A percentile compares a stretch with the other conserved stretches of the same genome.
Conservation (phyloP, 768 basidiomycete genomes). For the Amanita polypyramis region DNA sequence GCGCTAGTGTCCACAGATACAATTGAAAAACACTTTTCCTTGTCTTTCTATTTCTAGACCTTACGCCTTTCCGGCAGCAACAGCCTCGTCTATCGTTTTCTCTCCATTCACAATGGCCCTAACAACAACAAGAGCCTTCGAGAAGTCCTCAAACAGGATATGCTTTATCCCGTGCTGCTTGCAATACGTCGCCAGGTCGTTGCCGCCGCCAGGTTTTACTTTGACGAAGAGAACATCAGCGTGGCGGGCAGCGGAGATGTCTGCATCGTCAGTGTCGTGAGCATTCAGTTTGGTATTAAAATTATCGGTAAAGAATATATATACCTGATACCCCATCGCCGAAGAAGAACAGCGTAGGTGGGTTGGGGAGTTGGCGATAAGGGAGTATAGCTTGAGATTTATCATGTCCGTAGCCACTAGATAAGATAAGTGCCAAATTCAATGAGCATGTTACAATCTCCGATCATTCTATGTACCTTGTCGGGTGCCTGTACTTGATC, state of each 20-base stretch:
- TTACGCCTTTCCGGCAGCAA: constrained; percentile 9
- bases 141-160: constrained; percentile 67
- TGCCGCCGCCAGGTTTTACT: constrained; percentile 63
- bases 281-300: not conserved
- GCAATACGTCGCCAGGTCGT: constrained; percentile 83
- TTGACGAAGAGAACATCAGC: constrained; percentile 97
- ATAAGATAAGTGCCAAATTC: not conserved
- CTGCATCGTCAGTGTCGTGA: constrained; percentile 28
- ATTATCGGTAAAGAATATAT: constrained; percentile 15
- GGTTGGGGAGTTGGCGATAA: constrained; percentile 58
- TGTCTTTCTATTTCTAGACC: not conserved
- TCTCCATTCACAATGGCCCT: constrained; percentile 62
- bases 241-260: constrained; percentile 86
- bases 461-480: constrained; percentile 41
- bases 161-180: constrained; percentile 68
- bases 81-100: constrained; percentile 46
- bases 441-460: too few relatives aligned
- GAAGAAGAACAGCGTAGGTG: constrained; percentile 90
- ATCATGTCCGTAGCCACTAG: constrained; percentile 86
- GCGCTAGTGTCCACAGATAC: too few relatives aligned
- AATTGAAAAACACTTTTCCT: too few relatives aligned
- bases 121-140: constrained; percentile 48
- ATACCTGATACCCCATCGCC: constrained; percentile 94
- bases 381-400: constrained; percentile 93
- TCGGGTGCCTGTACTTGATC: constrained; percentile 82